Percentiles rank a stretch among this genome's conserved stretches.
Evolutionary conservation across 1,139 yeast species (phyloP).

Genomic region (Wickerhamiella infanticola): DNA sequence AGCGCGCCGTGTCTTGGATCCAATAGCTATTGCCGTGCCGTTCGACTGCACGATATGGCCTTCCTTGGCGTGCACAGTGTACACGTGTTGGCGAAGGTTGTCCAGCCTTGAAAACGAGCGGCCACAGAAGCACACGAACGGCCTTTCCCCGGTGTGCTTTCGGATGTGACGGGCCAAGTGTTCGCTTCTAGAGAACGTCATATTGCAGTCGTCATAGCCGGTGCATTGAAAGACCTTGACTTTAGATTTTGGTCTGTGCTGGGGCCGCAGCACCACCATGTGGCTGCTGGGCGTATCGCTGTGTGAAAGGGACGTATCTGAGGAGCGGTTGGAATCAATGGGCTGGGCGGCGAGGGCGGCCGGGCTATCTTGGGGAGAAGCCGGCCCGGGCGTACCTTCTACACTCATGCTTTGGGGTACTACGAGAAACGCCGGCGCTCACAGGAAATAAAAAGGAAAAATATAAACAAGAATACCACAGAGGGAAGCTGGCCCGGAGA

Average conservation of each 20-base stretch:
- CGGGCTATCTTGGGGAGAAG: no score
- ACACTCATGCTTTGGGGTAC: no score
- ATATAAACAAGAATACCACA: no score
- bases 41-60: slow-evolving; percentile 5
- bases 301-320: no score
- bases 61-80: slow-evolving; percentile 80
- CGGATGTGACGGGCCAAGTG: slow-evolving; percentile 86
- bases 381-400: no score
- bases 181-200: slow-evolving; percentile 81
- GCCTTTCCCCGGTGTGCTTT: slow-evolving; percentile 91
- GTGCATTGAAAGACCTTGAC: slow-evolving; percentile 57
- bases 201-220: slow-evolving; percentile 74
- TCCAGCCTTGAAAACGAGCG: slow-evolving; percentile 74
- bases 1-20: neutral
- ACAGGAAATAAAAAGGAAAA: no score
- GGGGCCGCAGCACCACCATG: slow-evolving; percentile 6
- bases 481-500: no score
- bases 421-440: no score
- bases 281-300: no score
- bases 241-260: slow-evolving; percentile 13
- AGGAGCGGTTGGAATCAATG: no score
- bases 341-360: no score
- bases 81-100: slow-evolving; percentile 81
- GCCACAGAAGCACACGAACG: slow-evolving; percentile 77
- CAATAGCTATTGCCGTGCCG: neutral